Base-by-base conservation (phyloP, 2,329 filamentous ascomycete genomes). In the Pseudocercospora eumusae region DNA sequence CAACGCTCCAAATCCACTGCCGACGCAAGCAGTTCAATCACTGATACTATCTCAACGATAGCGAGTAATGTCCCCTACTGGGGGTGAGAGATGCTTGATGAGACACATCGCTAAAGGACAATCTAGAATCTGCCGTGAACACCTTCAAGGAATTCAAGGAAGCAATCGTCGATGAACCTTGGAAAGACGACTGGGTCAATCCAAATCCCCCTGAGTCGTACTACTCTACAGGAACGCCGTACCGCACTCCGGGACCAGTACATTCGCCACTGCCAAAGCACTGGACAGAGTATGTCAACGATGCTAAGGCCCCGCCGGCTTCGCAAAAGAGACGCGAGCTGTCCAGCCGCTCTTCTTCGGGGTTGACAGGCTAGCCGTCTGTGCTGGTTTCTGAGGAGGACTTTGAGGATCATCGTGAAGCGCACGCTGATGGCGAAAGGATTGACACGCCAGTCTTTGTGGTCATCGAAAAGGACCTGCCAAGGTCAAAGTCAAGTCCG, bases 41-140 rank as follows among this genome's bases (percentile, higher is more conserved):
- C 60, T 15, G 70, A 73, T 20, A 73, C 71, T 9, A 70, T 74
- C 20, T 66, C 66, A 36, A 72, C 68, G 33, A 71, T 74, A 33
- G 70, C 72, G 18, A 69, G 68, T 36, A 69, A 65, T 60, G 69
- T 73, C 44, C 67, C 70, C 13, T 70, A 68, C 56, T 71, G 64
- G 68, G 66, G 64, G 56, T 71, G 65, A 68, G 28, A 23, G 21
- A 33, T 40, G 11, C 27, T 44, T 40, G 18, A 10, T 31, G 9
- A 40, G 21, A 25, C 25, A 52, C 25, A 23, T 27, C n/a, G 47
- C 47, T 52, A 52, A 52, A 52, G 21, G 20, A n/a, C 15, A 52
- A 28, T 28, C 23, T 40, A 52, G 47, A 28, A 52, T 25, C 25
- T 28, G 15, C 25, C 21, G 8, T 27, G 15, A n/a, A 28, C 21